Conservation (phyloP, 176 grass and related monocot species). For the Ampelocalamus luodianensis region DNA sequence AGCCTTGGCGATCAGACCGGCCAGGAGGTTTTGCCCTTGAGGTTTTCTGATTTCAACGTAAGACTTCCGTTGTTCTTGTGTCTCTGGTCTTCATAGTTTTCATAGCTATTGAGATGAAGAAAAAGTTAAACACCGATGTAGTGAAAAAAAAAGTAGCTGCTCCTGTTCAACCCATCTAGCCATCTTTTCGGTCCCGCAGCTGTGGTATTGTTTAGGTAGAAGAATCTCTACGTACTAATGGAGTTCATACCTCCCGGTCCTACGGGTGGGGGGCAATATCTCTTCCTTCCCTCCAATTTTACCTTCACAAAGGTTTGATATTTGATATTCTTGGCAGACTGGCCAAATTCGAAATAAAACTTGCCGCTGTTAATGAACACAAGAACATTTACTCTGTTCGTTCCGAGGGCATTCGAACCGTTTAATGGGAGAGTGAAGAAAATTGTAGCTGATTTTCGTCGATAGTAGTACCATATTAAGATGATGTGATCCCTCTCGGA, state of each 20-base stretch:
- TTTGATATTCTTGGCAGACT: not conserved
- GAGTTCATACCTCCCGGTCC: too few relatives aligned
- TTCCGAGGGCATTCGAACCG: not conserved
- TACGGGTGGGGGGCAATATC: too few relatives aligned
- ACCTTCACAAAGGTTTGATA: not conserved
- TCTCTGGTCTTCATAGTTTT: too few relatives aligned
- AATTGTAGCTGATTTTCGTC: not conserved
- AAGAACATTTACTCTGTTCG: not conserved
- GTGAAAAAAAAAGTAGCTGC: too few relatives aligned
- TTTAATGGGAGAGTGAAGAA: not conserved
- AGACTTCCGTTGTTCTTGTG: too few relatives aligned
- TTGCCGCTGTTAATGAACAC: not conserved
- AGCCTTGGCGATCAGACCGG: too few relatives aligned
- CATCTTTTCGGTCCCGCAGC: not conserved
- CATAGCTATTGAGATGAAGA: too few relatives aligned
- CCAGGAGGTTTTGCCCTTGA: too few relatives aligned
- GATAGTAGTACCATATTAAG: not conserved
- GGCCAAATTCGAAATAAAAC: not conserved
- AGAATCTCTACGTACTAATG: conserved; percentile 8
- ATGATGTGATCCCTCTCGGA: not conserved
- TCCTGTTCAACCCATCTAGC: too few relatives aligned
- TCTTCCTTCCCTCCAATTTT: too few relatives aligned
- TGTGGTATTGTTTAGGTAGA: conserved; percentile 18
- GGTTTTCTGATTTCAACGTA: too few relatives aligned
- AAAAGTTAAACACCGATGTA: too few relatives aligned